These are phyloP conservation scores for Dendrostoma leiphaemia DNA, from an alignment of 2,329 filamentous ascomycete genomes.

Conservation along the genomic window DNA sequence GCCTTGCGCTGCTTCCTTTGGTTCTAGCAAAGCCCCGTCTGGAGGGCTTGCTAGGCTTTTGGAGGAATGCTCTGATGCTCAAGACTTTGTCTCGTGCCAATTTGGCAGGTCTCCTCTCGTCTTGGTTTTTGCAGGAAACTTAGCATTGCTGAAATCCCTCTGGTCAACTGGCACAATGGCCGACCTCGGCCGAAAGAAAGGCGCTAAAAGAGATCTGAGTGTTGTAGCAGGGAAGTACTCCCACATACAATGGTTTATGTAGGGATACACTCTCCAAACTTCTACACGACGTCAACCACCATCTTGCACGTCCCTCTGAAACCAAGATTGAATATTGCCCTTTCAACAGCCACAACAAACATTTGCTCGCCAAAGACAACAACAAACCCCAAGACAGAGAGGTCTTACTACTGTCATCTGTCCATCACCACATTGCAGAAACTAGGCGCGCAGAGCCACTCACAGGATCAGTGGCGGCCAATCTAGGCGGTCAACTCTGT, in stretches of 20 bases:
- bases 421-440: too few relatives aligned
- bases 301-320: too few relatives aligned
- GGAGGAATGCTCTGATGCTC: too few relatives aligned
- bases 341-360: neutral
- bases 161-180: neutral
- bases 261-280: conserved; percentile 2
- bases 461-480: neutral
- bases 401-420: too few relatives aligned
- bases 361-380: too few relatives aligned
- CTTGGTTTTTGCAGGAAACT: neutral
- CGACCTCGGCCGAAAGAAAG: conserved; percentile 17
- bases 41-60: too few relatives aligned
- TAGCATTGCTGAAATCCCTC: neutral
- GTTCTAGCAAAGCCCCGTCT: too few relatives aligned
- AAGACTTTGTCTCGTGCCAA: too few relatives aligned
- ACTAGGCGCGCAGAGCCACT: too few relatives aligned
- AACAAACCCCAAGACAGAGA: too few relatives aligned
- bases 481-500: neutral
- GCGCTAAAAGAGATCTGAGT: conserved; percentile 2
- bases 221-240: neutral
- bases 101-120: neutral
- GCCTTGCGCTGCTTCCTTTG: too few relatives aligned
- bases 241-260: neutral
- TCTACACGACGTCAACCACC: neutral
- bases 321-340: too few relatives aligned